Conservation (phyloP, 176 grass and related monocot species). For the Poa pratensis region DNA sequence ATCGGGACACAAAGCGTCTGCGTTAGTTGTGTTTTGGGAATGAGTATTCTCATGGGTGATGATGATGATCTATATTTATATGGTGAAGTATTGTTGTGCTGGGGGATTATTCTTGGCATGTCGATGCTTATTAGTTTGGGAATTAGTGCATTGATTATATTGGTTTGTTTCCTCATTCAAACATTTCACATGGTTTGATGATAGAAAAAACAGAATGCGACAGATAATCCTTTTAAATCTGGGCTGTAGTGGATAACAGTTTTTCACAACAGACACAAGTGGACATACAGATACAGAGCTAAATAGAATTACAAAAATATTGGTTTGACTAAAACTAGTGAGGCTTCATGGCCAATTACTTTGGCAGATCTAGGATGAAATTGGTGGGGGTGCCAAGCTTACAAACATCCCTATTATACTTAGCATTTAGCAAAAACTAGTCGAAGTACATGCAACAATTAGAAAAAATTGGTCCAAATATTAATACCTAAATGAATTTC, state of each 20-base stretch:
- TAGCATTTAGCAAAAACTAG: no score
- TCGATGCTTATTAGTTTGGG: neutral
- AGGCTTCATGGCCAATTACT: neutral
- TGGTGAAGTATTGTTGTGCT: neutral
- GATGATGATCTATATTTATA: neutral
- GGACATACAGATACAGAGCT: neutral
- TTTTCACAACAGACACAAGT: neutral
- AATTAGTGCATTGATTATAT: neutral
- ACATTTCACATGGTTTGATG: neutral
- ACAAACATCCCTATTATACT: no score
- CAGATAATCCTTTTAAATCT: neutral
- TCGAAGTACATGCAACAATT: no score
- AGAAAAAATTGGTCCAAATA: no score
- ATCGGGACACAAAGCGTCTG: no score
- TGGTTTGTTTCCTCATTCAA: neutral
- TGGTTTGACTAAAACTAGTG: slow-evolving; percentile 6
- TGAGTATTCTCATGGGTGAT: neutral
- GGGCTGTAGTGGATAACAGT: neutral
- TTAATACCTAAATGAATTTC: no score
- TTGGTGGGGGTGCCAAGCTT: no score
- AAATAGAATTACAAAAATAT: slow-evolving; percentile 7
- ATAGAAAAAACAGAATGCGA: neutral
- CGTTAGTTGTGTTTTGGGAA: neutral
- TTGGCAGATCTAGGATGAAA: no score
- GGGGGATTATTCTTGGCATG: neutral